Base-by-base conservation (phyloP, 2,329 filamentous ascomycete species). In the Seiridium cupressi region DNA sequence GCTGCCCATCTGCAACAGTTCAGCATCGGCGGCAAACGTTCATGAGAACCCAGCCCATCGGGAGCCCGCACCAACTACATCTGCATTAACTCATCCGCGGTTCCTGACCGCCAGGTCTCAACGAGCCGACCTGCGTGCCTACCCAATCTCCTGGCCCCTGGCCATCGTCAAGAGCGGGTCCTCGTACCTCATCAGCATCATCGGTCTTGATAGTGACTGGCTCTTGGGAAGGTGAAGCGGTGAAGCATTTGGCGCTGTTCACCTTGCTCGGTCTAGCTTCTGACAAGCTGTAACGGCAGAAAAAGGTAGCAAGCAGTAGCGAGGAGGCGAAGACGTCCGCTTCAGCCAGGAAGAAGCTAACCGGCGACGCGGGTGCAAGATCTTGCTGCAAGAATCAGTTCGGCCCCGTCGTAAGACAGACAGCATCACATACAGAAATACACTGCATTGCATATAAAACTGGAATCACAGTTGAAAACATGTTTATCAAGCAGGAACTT, bases 61-160 rank as follows among this genome's bases (percentile, higher is more conserved):
- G 49, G 49, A 51, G 31, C 49, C 49, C 49, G 49, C 49, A 51
- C 49, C 49, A 35, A 51, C n/a, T n/a, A 7, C 38, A 51, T 51
- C 49, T 31, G 49, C 49, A 32, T 31, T 9, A 51, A 51, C 49
- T 51, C 9, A 10, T 31, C 9, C 32, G 49, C 49, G 31, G 49
- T 51, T 51, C 49, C 32, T 51, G 49, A 51, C 49, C 49, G 49
- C 49, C 49, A 51, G 31, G 49, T 36, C 31, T 36, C 4, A 35
- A 51, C 6, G n/a, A 8, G 31, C 49, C 31, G 49, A 10, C 8
- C n/a, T 51, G 49, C 32, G 49, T 51, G 5, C n/a, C 18, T 51
- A 35, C 49, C 49, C 49, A 51, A 51, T 31, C 10, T 36, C 46
- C 46, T n/a, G 18, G 2, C 18, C 49, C 9, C 32, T n/a, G 2